Conservation (phyloP, 495 filamentous ascomycete species). For the Collariella sp. region DNA sequence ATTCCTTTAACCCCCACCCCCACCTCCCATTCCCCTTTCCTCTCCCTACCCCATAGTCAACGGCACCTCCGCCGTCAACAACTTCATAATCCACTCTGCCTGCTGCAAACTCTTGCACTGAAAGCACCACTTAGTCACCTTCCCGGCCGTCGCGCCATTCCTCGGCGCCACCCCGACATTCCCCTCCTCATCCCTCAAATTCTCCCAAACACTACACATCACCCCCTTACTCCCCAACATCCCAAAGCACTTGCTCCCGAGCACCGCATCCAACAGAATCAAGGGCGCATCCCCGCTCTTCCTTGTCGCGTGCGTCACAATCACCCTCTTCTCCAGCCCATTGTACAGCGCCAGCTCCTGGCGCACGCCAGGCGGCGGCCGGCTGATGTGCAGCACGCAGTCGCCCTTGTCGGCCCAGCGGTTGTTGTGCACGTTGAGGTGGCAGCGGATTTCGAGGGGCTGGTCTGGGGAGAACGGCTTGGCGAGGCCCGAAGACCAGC, state of each 20-base stretch:
- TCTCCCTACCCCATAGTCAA: conserved; percentile 21
- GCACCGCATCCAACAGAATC: conserved; percentile 70
- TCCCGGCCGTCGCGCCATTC: conserved; percentile 63
- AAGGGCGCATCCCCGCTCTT: conserved; percentile 57
- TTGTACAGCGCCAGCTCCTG: conserved; percentile 44
- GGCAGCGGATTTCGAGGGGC: conserved; percentile 67
- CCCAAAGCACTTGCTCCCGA: conserved; percentile 78
- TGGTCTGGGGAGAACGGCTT: conserved; percentile 26
- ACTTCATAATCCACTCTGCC: conserved; percentile 38
- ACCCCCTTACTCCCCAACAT: conserved; percentile 75
- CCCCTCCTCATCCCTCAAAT: conserved; percentile 60
- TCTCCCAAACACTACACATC: conserved; percentile 78
- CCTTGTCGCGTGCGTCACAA: conserved; percentile 49
- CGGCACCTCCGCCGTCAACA: conserved; percentile 39
- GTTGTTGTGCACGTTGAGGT: conserved; percentile 62
- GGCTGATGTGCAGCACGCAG: conserved; percentile 71
- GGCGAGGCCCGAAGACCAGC: conserved; percentile 40
- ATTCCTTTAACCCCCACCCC: background rate
- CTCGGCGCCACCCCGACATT: conserved; percentile 56
- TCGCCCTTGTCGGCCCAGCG: conserved; percentile 90
- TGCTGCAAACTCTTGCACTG: conserved; percentile 46
- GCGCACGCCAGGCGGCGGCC: conserved; percentile 49
- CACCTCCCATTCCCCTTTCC: background rate
- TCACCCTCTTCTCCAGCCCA: conserved; percentile 71
- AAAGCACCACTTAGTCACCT: conserved; percentile 73